These are phyloP conservation scores for Flammula alnicola DNA, from an alignment of 1,284 basidiomycete species.

Conservation along the genomic window DNA sequence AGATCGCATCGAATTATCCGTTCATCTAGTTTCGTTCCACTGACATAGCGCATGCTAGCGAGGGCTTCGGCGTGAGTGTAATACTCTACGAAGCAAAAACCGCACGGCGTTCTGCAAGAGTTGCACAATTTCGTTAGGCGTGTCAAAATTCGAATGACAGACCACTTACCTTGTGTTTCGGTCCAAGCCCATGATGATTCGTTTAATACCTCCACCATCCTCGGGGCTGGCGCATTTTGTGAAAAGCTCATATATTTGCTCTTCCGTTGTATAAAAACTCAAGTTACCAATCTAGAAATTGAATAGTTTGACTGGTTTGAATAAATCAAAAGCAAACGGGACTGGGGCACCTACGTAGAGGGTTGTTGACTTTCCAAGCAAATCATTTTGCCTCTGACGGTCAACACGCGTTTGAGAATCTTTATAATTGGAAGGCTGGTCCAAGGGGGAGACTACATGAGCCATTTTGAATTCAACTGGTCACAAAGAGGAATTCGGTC, in stretches of 20 bases:
- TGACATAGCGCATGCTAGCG: conserved; percentile 92
- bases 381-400: conserved; percentile 69
- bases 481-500: conserved; percentile 7
- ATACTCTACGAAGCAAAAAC: conserved; percentile 99
- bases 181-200: conserved; percentile 99
- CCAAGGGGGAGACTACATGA: conserved; percentile 83
- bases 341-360: conserved; percentile 67
- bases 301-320: conserved; percentile 11
- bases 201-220: conserved; percentile 94
- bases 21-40: conserved; percentile 98
- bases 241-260: conserved; percentile 99
- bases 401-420: conserved; percentile 85
- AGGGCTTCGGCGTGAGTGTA: conserved; percentile 96
- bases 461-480: conserved; percentile 62
- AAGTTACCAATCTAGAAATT: conserved; percentile 86
- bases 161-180: conserved; percentile 82
- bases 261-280: conserved; percentile 98
- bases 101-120: conserved; percentile 86
- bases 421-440: conserved; percentile 95
- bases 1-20: conserved; percentile 98
- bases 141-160: background rate
- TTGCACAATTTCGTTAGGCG: conserved; percentile 3
- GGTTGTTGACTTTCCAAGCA: conserved; percentile 75
- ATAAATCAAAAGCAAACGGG: too few species aligned
- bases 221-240: conserved; percentile 89